Conservation (phyloP, 2,329 filamentous ascomycete genomes). For the Aspergillus viridinutans region DNA sequence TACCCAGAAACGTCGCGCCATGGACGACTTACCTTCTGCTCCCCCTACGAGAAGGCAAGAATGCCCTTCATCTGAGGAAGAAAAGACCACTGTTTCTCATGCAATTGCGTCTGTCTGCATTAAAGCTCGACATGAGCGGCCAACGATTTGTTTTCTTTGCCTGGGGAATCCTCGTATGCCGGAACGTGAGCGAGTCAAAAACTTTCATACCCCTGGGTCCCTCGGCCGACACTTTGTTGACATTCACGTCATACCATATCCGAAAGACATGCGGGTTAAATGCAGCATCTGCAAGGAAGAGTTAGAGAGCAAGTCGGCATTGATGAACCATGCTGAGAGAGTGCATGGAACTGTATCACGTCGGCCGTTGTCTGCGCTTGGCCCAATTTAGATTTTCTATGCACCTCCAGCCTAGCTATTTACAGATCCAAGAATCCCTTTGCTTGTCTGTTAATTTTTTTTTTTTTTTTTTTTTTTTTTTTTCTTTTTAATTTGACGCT, state of each 20-base stretch:
- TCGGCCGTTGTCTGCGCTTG: constrained; percentile 8
- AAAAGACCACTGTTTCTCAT: constrained; percentile 7
- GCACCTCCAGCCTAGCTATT: not conserved
- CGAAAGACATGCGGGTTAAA: constrained; percentile 15
- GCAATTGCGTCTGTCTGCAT: constrained; percentile 16
- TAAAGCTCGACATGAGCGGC: constrained; percentile 12
- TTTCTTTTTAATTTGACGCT: not conserved
- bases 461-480: not conserved
- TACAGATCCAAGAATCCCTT: not conserved
- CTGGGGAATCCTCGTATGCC: constrained; percentile 13
- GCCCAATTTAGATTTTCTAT: constrained; percentile 9
- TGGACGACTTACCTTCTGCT: constrained; percentile 4
- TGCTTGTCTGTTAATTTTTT: too few relatives aligned
- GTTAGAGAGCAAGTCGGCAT: constrained; percentile 9
- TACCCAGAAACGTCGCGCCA: constrained; percentile 10
- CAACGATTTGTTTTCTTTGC: constrained; percentile 20
- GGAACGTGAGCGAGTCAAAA: constrained; percentile 9
- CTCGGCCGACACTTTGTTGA: constrained; percentile 19
- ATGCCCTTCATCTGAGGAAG: constrained; percentile 1
- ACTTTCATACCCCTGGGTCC: constrained; percentile 16
- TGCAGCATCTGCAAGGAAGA: constrained; percentile 15
- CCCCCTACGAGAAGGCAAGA: constrained; percentile 13
- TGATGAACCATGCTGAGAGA: constrained; percentile 18
- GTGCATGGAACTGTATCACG: constrained; percentile 14
- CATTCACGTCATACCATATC: constrained; percentile 14